Evolutionary conservation across 306 rosid genomes (phyloP).

Genomic region (Carpinus fangiana): DNA sequence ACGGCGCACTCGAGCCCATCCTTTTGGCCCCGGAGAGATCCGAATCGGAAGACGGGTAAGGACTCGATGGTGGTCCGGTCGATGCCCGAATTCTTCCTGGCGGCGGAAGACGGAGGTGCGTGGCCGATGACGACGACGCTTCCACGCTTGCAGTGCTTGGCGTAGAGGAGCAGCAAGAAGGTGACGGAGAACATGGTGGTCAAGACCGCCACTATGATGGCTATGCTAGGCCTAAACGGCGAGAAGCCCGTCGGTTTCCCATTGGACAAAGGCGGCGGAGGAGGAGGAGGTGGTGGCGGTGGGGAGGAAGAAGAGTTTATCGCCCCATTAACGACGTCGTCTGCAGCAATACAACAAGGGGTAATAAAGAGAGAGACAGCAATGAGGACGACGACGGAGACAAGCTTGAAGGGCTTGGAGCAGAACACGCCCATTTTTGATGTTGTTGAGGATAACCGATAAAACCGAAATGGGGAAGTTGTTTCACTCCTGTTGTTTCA

Average conservation of each 20-base stretch:
- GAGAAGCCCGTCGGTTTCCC: background rate
- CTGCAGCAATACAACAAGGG: conserved; percentile 6
- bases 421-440: conserved; percentile 36
- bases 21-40: conserved; percentile 56
- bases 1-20: conserved; percentile 86
- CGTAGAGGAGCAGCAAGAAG: conserved; percentile 74
- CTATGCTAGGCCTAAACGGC: conserved; percentile 56
- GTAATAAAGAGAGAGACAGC: background rate
- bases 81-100: conserved; percentile 78
- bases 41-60: conserved; percentile 75
- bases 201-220: conserved; percentile 48
- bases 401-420: background rate
- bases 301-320: background rate
- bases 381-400: background rate
- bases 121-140: conserved; percentile 5
- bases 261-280: conserved; percentile 7
- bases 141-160: conserved; percentile 59
- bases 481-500: conserved; percentile 27
- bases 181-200: conserved; percentile 63
- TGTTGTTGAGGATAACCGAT: background rate
- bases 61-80: conserved; percentile 71
- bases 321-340: background rate
- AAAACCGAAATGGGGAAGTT: background rate
- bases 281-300: background rate
- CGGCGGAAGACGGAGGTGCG: background rate